These are phyloP conservation scores for Iris macrosiphon DNA, from an alignment of 106 monocot genomes.

Conservation along the genomic window DNA sequence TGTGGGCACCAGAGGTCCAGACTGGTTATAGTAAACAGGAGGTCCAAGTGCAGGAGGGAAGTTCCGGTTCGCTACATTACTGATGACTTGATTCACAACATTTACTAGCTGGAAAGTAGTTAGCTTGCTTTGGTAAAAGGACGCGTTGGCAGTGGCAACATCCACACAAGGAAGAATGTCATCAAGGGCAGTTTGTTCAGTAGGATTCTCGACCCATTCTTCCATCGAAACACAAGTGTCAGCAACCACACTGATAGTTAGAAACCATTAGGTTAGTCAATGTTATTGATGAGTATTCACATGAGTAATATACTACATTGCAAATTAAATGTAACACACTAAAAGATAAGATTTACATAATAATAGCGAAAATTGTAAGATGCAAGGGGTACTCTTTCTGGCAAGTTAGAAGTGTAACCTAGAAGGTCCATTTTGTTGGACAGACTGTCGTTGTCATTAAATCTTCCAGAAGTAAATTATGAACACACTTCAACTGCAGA, in stretches of 20 bases:
- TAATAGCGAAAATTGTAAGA: too few relatives aligned
- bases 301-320: too few relatives aligned
- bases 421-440: too few relatives aligned
- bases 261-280: too few relatives aligned
- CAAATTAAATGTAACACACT: too few relatives aligned
- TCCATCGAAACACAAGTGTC: slow-evolving; percentile 65
- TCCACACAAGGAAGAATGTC: slow-evolving; percentile 60
- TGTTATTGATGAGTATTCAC: too few relatives aligned
- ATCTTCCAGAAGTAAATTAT: too few relatives aligned
- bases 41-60: slow-evolving; percentile 18
- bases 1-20: slow-evolving; percentile 43
- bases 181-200: slow-evolving; percentile 46
- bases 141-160: slow-evolving; percentile 25
- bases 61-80: slow-evolving; percentile 35
- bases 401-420: too few relatives aligned
- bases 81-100: slow-evolving; percentile 30
- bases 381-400: too few relatives aligned
- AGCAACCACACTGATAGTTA: slow-evolving; percentile 31
- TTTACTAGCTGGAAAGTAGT: slow-evolving; percentile 36
- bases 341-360: too few relatives aligned
- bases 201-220: slow-evolving; percentile 60
- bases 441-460: too few relatives aligned
- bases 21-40: slow-evolving; percentile 41
- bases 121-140: slow-evolving; percentile 33
- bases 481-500: too few relatives aligned